Evolutionary conservation across 2,329 filamentous ascomycete genomes (phyloP).

Genomic region (Claviceps pazoutovae): DNA sequence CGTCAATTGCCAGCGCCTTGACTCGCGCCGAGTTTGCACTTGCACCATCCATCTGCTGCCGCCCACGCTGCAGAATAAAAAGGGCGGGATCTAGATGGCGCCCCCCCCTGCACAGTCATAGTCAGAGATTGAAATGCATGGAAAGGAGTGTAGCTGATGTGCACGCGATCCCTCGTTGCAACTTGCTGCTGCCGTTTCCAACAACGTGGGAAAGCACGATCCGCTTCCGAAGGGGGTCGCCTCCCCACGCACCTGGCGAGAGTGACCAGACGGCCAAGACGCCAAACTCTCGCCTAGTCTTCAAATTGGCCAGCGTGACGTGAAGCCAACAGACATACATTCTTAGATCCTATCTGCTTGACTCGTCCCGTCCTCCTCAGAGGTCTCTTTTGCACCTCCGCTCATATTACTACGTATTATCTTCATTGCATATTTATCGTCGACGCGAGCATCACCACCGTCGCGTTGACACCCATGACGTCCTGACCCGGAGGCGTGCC

Average conservation of each 20-base stretch:
- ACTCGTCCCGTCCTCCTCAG: not conserved
- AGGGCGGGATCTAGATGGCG: too few species aligned
- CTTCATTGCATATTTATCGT: conserved; percentile 5
- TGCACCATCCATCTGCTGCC: too few species aligned
- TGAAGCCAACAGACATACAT: not conserved
- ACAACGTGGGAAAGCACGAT: not conserved
- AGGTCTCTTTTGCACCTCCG: conserved; percentile 2
- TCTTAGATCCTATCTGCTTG: conserved; percentile 1
- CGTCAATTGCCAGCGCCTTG: too few species aligned
- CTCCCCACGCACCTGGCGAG: not conserved
- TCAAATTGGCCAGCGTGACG: not conserved
- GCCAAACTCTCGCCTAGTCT: not conserved
- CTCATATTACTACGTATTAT: conserved; percentile 3
- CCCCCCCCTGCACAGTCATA: too few species aligned
- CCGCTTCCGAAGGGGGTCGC: not conserved
- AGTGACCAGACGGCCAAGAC: not conserved
- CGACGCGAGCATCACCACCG: not conserved
- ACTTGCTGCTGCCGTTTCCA: not conserved
- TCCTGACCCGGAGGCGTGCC: conserved; percentile 17
- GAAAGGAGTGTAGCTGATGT: too few species aligned
- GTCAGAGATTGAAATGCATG: too few species aligned
- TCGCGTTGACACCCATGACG: conserved; percentile 10
- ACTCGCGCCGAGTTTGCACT: too few species aligned
- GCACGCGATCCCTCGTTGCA: too few species aligned
- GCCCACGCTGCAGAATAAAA: too few species aligned